phyloP scores from a whole-genome alignment of 2,329 filamentous ascomycete species.

The Ophiostoma sp. region DNA sequence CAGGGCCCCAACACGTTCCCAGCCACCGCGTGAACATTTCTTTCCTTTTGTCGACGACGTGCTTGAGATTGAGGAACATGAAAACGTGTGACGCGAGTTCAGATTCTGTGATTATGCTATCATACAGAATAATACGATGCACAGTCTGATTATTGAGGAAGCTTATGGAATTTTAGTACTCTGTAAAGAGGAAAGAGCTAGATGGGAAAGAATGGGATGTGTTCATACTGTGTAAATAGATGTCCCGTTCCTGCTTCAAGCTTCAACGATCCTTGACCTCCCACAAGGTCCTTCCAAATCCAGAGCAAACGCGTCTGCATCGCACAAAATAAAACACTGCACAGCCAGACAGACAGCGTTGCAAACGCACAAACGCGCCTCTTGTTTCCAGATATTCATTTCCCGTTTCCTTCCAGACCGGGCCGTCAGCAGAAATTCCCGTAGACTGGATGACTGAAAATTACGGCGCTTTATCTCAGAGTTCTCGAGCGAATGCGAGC shows the following conservation, averaged over 20 bases:
- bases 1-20: neutral
- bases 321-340: conserved; percentile 10
- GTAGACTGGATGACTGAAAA: neutral
- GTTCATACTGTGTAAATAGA: neutral
- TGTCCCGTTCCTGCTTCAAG: too few species aligned
- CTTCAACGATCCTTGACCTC: too few species aligned
- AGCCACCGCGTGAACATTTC: conserved; percentile 1
- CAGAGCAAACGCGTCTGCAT: conserved; percentile 1
- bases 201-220: too few species aligned
- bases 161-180: neutral
- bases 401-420: neutral
- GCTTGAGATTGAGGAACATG: neutral
- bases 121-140: neutral
- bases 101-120: neutral
- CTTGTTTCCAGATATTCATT: conserved; percentile 1
- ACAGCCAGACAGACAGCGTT: too few species aligned
- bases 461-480: neutral
- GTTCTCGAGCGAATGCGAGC: neutral
- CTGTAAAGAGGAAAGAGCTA: neutral
- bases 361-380: neutral
- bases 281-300: neutral
- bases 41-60: neutral
- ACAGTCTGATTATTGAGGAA: neutral
- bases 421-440: neutral
- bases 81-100: too few species aligned